Base-by-base conservation (phyloP, 192 early-diverging fungal species). In the Funneliformis geosporum region DNA sequence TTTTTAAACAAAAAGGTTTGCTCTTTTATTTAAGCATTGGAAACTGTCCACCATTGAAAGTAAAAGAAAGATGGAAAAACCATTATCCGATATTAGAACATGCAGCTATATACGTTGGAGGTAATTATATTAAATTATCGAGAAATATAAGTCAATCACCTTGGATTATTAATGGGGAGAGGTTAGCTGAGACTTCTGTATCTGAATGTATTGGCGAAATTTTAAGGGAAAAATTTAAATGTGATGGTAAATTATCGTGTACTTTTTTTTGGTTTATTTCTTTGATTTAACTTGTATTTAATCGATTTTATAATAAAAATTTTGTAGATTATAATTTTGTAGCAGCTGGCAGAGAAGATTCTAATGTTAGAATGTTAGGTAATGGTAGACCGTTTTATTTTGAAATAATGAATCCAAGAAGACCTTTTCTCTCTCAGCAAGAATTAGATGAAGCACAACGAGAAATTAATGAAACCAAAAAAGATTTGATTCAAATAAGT, bases 341-440 rank as follows among this genome's bases (percentile, higher is more conserved):
- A 3, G 91, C 91, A 0, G 91, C 96, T 8, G 97, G 97, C 16
- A 90, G 96, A 25, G 97, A 98, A 81, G 97, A 98, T 83, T 91
- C 92, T 8, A 95, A 98, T 83, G 97, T 98, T 27, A 89, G 95
- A n/a, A 97, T 96, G 95, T 85, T 98, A 40, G 96, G 95, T 46
- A 86, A 87, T 44, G 97, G 97, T 27, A 85, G 97, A 21, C 97
- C 97, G 14, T 98, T 97, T 86, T 97, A 95, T 80, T 80, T 96
- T 28, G 96, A 97, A 76, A 76, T 97, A 60, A 86, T 91, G 7
- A 95, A 98, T 79, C 96, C 97, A 40, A 84, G 91, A 9, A 83
- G 79, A 43, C 85, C 85, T 14, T 60, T 73, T 1, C 39, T 89
- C 5, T 76, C 81, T 5, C 60, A 78, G 5, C 82, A 85, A 60